phyloP scores from a whole-genome alignment of 129 eudicot genomes.

The Artemisia argyi region DNA sequence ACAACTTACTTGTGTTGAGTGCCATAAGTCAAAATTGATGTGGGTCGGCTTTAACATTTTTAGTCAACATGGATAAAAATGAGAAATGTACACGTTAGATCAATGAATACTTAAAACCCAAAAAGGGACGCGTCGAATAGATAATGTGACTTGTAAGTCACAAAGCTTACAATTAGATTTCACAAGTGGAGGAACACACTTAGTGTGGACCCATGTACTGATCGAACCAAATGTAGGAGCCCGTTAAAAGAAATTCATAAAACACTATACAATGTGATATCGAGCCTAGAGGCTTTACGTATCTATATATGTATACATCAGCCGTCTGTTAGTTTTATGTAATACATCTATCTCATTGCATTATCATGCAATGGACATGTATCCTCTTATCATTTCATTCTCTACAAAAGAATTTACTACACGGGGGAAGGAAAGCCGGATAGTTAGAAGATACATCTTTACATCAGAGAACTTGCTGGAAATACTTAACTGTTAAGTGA shows the following conservation, averaged over 20 bases:
- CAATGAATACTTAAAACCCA: too few relatives aligned
- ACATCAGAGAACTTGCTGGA: constrained; percentile 15
- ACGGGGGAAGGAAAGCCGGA: neutral
- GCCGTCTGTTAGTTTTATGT: constrained; percentile 9
- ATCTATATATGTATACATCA: constrained; percentile 15
- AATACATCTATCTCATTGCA: constrained; percentile 11
- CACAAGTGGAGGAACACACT: too few relatives aligned
- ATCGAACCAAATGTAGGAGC: neutral
- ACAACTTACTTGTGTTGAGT: too few relatives aligned
- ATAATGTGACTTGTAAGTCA: too few relatives aligned
- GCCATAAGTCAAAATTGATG: too few relatives aligned
- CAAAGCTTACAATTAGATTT: too few relatives aligned
- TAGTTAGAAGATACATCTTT: constrained; percentile 20
- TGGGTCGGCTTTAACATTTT: too few relatives aligned
- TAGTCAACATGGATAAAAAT: too few relatives aligned
- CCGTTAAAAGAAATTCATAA: neutral
- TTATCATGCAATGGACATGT: constrained; percentile 5
- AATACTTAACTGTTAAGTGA: constrained; percentile 15
- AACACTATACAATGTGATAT: neutral
- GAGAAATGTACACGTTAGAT: too few relatives aligned
- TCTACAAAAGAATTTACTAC: constrained; percentile 31
- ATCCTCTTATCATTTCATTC: constrained; percentile 8
- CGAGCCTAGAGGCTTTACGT: neutral
- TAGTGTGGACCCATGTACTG: too few relatives aligned
- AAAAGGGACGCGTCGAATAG: too few relatives aligned